Evolutionary conservation across 805 yeast species (phyloP), one percentile per base, ranked within the genome.

Genomic region (Yarrowia keelungensis): DNA sequence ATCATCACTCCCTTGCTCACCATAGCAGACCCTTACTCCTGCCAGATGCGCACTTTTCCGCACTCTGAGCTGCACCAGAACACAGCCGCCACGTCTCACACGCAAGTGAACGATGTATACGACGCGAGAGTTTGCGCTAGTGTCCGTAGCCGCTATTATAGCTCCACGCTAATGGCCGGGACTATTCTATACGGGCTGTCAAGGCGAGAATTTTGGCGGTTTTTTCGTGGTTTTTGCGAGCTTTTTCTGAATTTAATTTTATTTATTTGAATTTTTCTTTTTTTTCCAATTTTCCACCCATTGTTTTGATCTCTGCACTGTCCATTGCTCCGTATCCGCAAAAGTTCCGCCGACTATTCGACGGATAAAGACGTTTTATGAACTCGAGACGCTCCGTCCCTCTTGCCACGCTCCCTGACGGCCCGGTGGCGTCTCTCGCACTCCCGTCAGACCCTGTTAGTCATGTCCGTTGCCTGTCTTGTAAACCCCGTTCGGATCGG

Each of bases 41-140:
- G 32, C 26, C 58, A 53, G 8, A 53, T 53, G 43, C 58, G 58
- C 58, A 53, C 32, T 53, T 53, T 53, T 53, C 58, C 58, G 58
- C 58, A 36, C 15, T 8, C 8, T 8, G 10, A 3, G 9, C 39
- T 50, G 56, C 56, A 50, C 7, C 8, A 22, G 10, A n/a, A 41
- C 56, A 50, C 56, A 16, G 54, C 43, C 43, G 42, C 35, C n/a
- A 38, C 58, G n/a, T 50, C 32, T 14, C 12, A 8, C 3, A 16
- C 26, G 58, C 43, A 53, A 36, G 38, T n/a, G 58, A 53, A 53
- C 58, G 58, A 53, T 14, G 16, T 14, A 53, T 53, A 53, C 62
- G 62, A 41, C 22, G 15, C 3, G 12, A 3, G 32, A 32, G 53
- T 49, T 26, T 16, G 7, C 22, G 15, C 46, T 42, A 42, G 19